Percentiles rank a stretch among this genome's conserved stretches.
Evolutionary conservation across 225 moss, liverwort and hornwort genomes (phyloP).

Genomic region (Polytrichum commune): DNA sequence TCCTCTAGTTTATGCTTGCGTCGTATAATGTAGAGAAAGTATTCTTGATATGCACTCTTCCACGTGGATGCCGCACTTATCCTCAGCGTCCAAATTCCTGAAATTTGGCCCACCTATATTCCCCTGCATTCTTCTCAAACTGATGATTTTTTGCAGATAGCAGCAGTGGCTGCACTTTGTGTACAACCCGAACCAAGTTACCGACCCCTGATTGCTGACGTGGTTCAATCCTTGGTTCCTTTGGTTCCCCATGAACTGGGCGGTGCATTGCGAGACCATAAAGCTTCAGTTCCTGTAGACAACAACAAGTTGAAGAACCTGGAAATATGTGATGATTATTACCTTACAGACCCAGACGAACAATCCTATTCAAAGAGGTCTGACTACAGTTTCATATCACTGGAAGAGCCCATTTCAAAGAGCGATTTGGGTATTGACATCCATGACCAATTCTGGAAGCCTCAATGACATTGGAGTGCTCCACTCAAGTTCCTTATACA

Average conservation of each 20-base stretch:
- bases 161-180: constrained; percentile 68
- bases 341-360: constrained; percentile 5
- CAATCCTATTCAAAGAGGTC: constrained; percentile 19
- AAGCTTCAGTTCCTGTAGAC: background rate
- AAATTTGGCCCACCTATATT: too few relatives aligned
- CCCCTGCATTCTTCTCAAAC: too few relatives aligned
- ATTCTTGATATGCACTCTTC: too few relatives aligned
- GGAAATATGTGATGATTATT: background rate
- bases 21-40: background rate
- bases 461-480: background rate
- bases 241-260: constrained; percentile 63
- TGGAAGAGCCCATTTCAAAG: constrained; percentile 8
- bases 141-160: constrained; percentile 39
- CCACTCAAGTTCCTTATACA: too few relatives aligned
- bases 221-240: constrained; percentile 67
- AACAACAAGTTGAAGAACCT: background rate
- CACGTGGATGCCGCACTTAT: too few relatives aligned
- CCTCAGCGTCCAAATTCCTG: too few relatives aligned
- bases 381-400: constrained; percentile 17
- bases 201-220: constrained; percentile 66
- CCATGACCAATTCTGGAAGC: background rate
- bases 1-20: too few relatives aligned
- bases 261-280: constrained; percentile 39
- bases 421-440: constrained; percentile 2
- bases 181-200: constrained; percentile 70